Percentiles rank a stretch among this genome's conserved stretches.
phyloP scores from a whole-genome alignment of 176 grass and related monocot species.

The Musa itinerans region DNA sequence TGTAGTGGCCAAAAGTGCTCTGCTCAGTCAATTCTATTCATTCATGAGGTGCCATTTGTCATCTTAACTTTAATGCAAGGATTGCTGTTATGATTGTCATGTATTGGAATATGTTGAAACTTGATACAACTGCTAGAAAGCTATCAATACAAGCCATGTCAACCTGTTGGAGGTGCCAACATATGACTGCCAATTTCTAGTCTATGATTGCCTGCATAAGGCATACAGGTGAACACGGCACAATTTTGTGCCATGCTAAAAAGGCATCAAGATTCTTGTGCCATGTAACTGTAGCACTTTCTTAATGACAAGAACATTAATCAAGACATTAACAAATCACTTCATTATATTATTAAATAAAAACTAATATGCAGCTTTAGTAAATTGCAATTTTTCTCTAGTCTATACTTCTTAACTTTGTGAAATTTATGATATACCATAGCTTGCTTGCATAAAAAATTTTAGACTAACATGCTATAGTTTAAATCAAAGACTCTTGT shows the following conservation, averaged over 20 bases:
- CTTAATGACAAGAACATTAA: background rate
- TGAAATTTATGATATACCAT: background rate
- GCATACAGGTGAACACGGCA: background rate
- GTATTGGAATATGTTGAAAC: background rate
- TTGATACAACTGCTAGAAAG: background rate
- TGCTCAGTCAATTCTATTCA: conserved; percentile 88
- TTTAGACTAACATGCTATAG: background rate
- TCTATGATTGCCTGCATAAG: background rate
- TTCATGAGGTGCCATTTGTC: conserved; percentile 62
- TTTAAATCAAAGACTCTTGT: background rate
- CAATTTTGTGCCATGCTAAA: background rate
- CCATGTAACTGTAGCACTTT: too few species aligned
- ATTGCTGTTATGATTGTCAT: background rate
- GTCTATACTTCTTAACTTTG: background rate
- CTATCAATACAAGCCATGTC: background rate
- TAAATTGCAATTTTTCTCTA: too few species aligned
- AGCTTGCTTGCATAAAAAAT: background rate
- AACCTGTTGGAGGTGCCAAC: background rate
- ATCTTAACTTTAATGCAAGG: background rate
- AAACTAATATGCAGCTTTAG: background rate
- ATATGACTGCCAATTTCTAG: background rate
- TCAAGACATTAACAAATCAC: background rate
- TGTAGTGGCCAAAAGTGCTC: conserved; percentile 98
- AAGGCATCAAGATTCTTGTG: background rate
- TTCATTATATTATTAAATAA: background rate